Conservation (phyloP, 2,329 filamentous ascomycete genomes). For the Sphaerulina musiva region DNA sequence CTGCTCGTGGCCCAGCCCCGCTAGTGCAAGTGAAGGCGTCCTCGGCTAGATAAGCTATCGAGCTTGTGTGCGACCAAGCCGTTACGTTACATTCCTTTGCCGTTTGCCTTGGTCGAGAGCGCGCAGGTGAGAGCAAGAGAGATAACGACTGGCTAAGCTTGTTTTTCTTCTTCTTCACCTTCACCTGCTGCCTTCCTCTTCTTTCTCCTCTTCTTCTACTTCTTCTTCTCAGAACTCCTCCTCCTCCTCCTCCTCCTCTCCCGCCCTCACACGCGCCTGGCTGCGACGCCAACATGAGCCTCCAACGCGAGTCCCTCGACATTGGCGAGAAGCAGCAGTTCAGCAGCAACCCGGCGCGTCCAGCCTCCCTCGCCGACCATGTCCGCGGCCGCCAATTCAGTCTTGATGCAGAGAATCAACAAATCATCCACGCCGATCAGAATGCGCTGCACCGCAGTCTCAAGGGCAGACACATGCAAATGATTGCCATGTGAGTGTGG, state of each 20-base stretch:
- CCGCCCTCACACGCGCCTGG: not conserved
- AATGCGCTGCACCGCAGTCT: constrained; percentile 27
- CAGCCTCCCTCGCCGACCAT: constrained; percentile 13
- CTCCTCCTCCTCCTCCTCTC: not conserved
- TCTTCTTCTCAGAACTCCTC: not conserved
- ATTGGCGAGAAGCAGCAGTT: not conserved
- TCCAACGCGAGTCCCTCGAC: not conserved
- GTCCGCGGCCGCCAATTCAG: constrained; percentile 17
- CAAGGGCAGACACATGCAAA: constrained; percentile 34
- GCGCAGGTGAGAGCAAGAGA: not conserved
- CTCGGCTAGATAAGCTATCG: not conserved
- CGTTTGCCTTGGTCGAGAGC: not conserved
- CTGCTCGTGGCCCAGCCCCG: too few species aligned
- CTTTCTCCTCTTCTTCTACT: too few species aligned
- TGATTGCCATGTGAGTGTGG: constrained; percentile 31
- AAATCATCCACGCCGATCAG: constrained; percentile 18
- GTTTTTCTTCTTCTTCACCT: too few species aligned
- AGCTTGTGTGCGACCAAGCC: not conserved
- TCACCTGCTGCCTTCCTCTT: too few species aligned
- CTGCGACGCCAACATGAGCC: not conserved
- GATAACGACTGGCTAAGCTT: not conserved
- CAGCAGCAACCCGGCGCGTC: not conserved
- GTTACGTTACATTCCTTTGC: not conserved
- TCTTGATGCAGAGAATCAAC: constrained; percentile 10
- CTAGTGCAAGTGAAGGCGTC: not conserved